Conservation (phyloP, 2,329 filamentous ascomycete species). For the Colletotrichum melonis region DNA sequence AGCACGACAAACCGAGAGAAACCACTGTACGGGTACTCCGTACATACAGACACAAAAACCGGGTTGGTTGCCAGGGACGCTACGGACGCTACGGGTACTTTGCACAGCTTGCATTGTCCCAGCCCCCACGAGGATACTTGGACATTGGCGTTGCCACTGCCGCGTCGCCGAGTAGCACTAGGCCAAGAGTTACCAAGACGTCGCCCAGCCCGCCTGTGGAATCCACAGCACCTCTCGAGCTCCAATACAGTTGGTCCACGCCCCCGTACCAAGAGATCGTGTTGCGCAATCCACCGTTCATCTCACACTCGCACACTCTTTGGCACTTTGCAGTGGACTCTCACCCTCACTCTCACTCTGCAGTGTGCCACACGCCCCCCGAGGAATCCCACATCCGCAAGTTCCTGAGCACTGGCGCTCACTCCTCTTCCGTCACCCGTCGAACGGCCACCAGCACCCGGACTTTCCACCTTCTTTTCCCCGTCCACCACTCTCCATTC, state of each 20-base stretch:
- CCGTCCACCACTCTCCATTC: constrained; percentile 16
- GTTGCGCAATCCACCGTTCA: constrained; percentile 34
- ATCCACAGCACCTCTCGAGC: constrained; percentile 31
- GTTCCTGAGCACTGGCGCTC: not conserved
- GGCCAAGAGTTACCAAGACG: constrained; percentile 28
- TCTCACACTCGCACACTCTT: not conserved
- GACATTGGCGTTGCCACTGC: constrained; percentile 9
- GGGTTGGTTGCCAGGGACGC: not conserved
- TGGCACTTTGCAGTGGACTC: not conserved
- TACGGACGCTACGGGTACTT: not conserved
- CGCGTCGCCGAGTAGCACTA: constrained; percentile 15
- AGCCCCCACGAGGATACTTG: constrained; percentile 17
- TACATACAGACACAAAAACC: not conserved
- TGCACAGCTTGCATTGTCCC: constrained; percentile 6
- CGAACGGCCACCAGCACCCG: constrained; percentile 21
- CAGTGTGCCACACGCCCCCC: constrained; percentile 12
- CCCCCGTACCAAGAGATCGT: constrained; percentile 35
- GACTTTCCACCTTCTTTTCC: constrained; percentile 29
- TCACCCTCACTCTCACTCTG: not conserved
- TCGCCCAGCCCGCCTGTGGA: constrained; percentile 31
- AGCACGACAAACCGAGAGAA: not conserved
- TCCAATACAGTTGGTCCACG: constrained; percentile 34
- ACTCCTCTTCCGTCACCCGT: not conserved
- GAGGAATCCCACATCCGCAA: not conserved
- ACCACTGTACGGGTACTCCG: too few relatives aligned